Evolutionary conservation across 2,329 filamentous ascomycete genomes (phyloP).

Genomic region (Xylariaceae sp.): DNA sequence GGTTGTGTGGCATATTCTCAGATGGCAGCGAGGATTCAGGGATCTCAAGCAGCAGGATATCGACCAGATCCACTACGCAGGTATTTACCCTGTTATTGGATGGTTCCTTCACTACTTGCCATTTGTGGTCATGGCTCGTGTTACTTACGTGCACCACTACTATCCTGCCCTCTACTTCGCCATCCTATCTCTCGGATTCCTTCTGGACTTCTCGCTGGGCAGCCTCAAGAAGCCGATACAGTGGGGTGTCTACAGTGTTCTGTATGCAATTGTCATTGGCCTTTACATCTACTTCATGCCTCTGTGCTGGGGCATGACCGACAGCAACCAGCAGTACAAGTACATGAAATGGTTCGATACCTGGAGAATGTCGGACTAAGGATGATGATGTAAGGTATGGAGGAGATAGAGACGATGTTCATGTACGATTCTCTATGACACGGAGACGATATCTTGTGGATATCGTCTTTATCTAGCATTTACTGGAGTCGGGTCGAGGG

Average conservation of each 20-base stretch:
- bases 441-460: too few relatives aligned
- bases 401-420: neutral
- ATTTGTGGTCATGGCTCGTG: conserved; percentile 95
- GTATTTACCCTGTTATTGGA: conserved; percentile 84
- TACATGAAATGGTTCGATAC: conserved; percentile 91
- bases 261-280: conserved; percentile 74
- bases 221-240: conserved; percentile 63
- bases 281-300: conserved; percentile 89
- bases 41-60: conserved; percentile 79
- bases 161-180: conserved; percentile 98
- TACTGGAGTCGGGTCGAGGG: too few relatives aligned
- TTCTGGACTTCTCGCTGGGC: conserved; percentile 77
- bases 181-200: conserved; percentile 84
- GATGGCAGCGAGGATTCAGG: conserved; percentile 92
- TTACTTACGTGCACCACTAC: conserved; percentile 99
- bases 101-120: conserved; percentile 97
- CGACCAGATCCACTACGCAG: conserved; percentile 92
- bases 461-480: too few relatives aligned
- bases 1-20: conserved; percentile 79
- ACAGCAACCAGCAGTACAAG: conserved; percentile 75
- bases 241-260: conserved; percentile 65
- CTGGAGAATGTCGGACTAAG: conserved; percentile 77
- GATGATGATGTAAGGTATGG: neutral
- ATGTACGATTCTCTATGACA: neutral
- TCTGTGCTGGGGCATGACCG: conserved; percentile 95